Evolutionary conservation across 805 yeast genomes (phyloP).

Genomic region (Candida sithepensis): DNA sequence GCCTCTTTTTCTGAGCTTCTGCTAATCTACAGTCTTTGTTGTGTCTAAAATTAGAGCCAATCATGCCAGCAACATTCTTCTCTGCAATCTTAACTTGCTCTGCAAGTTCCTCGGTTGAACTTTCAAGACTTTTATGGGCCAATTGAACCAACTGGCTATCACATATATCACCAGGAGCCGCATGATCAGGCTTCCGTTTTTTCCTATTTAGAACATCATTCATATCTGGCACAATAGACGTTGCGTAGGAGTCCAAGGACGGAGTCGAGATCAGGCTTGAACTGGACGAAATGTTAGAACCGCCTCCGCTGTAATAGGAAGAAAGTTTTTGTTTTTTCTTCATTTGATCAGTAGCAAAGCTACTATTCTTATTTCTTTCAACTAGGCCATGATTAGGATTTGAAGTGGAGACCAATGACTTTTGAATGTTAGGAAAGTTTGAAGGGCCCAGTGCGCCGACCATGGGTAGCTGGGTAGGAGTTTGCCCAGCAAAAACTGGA

Average conservation of each 20-base stretch:
- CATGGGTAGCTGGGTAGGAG: background rate
- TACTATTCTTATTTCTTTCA: background rate
- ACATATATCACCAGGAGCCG: conserved; percentile 32
- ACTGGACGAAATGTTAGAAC: background rate
- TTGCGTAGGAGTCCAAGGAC: conserved; percentile 7
- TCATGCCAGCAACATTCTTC: conserved; percentile 17
- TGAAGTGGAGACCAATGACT: background rate
- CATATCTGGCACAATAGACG: conserved; percentile 1
- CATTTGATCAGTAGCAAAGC: background rate
- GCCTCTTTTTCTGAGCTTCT: conserved; percentile 42
- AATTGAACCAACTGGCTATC: conserved; percentile 36
- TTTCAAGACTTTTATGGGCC: conserved; percentile 32
- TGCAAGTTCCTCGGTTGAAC: conserved; percentile 36
- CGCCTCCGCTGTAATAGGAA: background rate
- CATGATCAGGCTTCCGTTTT: conserved; percentile 30
- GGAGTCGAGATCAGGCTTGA: conserved; percentile 10
- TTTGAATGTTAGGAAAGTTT: background rate
- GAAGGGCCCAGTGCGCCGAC: background rate
- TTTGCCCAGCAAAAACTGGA: background rate
- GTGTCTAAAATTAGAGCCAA: conserved; percentile 9
- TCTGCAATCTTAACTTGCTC: conserved; percentile 32
- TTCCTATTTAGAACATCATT: conserved; percentile 21
- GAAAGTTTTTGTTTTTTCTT: background rate
- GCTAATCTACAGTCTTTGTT: conserved; percentile 18
- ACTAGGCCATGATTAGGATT: background rate